Evolutionary conservation across 2,329 filamentous ascomycete genomes (phyloP), one percentile per base, ranked within the genome.

Genomic region (Lachnellula willkommii): DNA sequence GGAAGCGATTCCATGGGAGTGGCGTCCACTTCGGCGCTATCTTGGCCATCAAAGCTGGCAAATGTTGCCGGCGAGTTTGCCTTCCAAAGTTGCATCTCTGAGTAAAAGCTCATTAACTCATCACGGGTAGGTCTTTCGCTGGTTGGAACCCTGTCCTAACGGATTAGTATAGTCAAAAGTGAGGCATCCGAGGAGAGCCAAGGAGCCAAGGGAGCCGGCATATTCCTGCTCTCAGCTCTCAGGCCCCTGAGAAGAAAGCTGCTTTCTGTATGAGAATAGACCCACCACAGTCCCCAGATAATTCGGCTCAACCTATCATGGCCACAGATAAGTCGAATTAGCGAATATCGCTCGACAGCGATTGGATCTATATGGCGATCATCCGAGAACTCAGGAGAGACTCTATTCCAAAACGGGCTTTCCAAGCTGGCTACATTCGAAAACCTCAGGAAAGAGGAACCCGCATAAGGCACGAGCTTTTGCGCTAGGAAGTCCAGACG

Each of bases 401-500:
- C 17, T 49, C 60, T 47, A 36, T 58, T 61, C 61, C 61, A 63
- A 26, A 58, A 63, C 14, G 61, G 61, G 1, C 28, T 17, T 32
- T 61, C 55, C 43, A 54, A 50, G 20, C 60, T 32, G 1, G 59
- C 57, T n/a, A 40, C 7, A 20, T 50, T 40, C 0, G 57, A 52
- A 20, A 43, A 55, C 8, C 47, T 50, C 11, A 54, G n/a, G 39
- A 63, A 58, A 1, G 61, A 63, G 3, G 61, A 61, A 42, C 20
- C 37, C 15, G 61, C 53, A 36, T 61, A 63, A 7, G 61, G 61
- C 3, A 63, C 39, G 3, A 61, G 43, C 35, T 61, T 63, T 40
- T 58, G 61, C 3, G 61, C 59, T 12, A 63, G 55, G 40, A 61
- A 61, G 24, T 63, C 61, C 5, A 63, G 45, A 5, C 55, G 57